Conservation (phyloP, 2,329 filamentous ascomycete species). For the Emericellopsis atlantica region DNA sequence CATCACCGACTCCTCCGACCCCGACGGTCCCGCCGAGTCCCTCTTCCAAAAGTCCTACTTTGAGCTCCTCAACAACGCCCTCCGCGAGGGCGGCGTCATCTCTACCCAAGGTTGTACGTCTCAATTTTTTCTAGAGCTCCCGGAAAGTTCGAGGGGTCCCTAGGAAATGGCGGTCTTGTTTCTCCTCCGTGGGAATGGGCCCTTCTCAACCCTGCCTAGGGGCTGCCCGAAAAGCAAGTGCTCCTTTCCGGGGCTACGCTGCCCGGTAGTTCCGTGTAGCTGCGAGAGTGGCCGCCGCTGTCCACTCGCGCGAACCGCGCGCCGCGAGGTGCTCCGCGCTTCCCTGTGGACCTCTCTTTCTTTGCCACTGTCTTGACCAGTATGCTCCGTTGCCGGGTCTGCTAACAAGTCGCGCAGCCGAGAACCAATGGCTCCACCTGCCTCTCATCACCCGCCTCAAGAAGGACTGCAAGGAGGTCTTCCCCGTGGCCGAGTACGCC, state of each 20-base stretch:
- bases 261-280: constrained; percentile 22
- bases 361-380: constrained; percentile 1
- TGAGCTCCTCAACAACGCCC: constrained; percentile 77
- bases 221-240: constrained; percentile 22
- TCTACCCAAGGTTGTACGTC: constrained; percentile 99
- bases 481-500: constrained; percentile 94
- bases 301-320: background rate
- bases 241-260: constrained; percentile 20
- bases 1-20: constrained; percentile 97
- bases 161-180: constrained; percentile 14
- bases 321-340: too few species aligned
- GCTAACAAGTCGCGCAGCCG: constrained; percentile 43
- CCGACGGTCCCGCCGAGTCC: constrained; percentile 88
- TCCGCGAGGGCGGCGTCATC: constrained; percentile 93
- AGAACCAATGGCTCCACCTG: constrained; percentile 99
- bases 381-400: background rate
- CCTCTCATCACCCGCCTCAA: constrained; percentile 88
- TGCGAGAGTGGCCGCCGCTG: constrained; percentile 8
- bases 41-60: constrained; percentile 99
- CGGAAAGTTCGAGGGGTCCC: constrained; percentile 24
- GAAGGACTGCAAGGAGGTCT: constrained; percentile 93
- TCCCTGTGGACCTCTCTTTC: background rate
- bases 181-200: constrained; percentile 5
- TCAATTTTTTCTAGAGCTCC: constrained; percentile 42
- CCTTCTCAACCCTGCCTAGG: constrained; percentile 12